Percentiles rank a stretch among this genome's conserved stretches.
Conservation (phyloP, 2,329 filamentous ascomycete genomes). For the Tricladium varicosporioides region DNA sequence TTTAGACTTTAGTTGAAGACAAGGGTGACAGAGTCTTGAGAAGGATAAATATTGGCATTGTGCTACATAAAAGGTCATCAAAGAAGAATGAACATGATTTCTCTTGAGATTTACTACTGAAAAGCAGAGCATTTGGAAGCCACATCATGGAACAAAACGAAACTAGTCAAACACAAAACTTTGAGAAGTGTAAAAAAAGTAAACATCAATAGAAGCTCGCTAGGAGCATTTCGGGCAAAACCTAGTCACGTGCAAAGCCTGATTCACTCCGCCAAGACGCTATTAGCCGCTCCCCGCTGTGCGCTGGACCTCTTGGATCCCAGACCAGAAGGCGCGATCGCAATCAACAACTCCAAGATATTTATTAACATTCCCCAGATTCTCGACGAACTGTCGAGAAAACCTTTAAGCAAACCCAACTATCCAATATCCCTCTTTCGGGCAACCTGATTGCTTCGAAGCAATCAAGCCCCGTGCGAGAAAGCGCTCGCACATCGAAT, state of each 20-base stretch:
- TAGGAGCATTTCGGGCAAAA: neutral
- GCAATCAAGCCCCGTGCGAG: constrained; percentile 13
- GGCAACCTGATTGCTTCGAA: constrained; percentile 11
- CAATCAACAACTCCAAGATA: neutral
- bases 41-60: no score
- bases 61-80: no score
- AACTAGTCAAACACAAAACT: no score
- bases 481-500: neutral
- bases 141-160: no score
- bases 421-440: constrained; percentile 6
- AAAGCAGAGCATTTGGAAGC: no score
- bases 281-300: neutral
- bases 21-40: no score
- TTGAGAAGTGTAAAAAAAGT: no score
- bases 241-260: neutral
- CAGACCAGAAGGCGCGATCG: constrained; percentile 3
- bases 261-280: neutral
- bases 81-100: no score
- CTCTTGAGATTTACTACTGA: no score
- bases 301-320: neutral
- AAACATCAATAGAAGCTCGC: no score
- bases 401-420: neutral
- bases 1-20: no score
- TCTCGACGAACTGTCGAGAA: neutral
- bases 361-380: neutral